Conservation (phyloP, 2,329 filamentous ascomycete genomes). For the Aspergillus unguis region DNA sequence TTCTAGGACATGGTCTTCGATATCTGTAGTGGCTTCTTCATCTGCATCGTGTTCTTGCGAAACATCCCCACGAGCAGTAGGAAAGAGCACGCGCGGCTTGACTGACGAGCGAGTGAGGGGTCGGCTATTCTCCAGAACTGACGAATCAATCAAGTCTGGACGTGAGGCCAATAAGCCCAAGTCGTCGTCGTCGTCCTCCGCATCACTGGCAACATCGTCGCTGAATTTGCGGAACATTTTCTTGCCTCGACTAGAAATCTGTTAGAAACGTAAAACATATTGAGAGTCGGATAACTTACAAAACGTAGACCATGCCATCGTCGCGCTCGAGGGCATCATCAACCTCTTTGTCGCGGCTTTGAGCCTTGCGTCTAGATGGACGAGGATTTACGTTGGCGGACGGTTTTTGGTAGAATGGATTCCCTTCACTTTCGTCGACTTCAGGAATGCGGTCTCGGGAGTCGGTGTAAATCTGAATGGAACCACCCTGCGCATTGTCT, state of each 20-base stretch:
- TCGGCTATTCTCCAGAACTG: slow-evolving; percentile 33
- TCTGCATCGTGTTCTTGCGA: slow-evolving; percentile 43
- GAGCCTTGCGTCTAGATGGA: slow-evolving; percentile 32
- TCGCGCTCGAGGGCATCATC: slow-evolving; percentile 51
- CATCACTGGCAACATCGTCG: slow-evolving; percentile 39
- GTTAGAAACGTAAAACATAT: slow-evolving; percentile 24
- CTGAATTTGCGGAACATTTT: slow-evolving; percentile 58
- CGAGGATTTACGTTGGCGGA: slow-evolving; percentile 29
- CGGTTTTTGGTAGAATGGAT: slow-evolving; percentile 52
- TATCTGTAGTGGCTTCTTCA: slow-evolving; percentile 55
- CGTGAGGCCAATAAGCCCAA: slow-evolving; percentile 41
- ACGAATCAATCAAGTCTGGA: slow-evolving; percentile 36
- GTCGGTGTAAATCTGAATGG: slow-evolving; percentile 61
- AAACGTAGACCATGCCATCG: slow-evolving; percentile 59
- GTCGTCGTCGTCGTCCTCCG: slow-evolving; percentile 41
- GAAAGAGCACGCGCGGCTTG: slow-evolving; percentile 60
- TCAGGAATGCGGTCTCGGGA: slow-evolving; percentile 59
- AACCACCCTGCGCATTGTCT: slow-evolving; percentile 28
- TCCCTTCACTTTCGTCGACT: slow-evolving; percentile 50
- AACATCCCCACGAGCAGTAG: slow-evolving; percentile 43
- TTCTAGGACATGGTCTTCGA: slow-evolving; percentile 41
- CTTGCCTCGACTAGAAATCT: slow-evolving; percentile 54
- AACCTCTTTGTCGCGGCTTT: slow-evolving; percentile 41
- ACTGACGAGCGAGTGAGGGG: slow-evolving; percentile 57
- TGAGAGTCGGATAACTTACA: slow-evolving; percentile 49